Conservation (phyloP, 2,329 filamentous ascomycete genomes). For the Fusarium sp. region DNA sequence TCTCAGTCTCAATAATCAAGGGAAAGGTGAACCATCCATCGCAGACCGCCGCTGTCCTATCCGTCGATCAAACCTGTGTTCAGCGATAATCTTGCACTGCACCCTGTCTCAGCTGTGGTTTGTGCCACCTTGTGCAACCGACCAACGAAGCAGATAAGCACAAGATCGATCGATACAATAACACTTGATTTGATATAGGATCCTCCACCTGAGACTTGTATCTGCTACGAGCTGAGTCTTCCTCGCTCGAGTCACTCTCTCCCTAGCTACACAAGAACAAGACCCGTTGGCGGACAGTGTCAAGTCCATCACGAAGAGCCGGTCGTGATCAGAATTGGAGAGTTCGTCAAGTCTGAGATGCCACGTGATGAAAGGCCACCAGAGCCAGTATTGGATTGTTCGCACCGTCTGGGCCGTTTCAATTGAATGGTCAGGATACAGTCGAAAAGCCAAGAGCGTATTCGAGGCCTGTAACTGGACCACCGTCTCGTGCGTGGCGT, state of each 20-base stretch:
- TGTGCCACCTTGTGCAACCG: conserved; percentile 17
- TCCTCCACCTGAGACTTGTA: conserved; percentile 2
- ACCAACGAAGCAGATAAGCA: conserved; percentile 20
- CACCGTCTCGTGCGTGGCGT: conserved; percentile 25
- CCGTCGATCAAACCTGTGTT: neutral
- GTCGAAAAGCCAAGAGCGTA: conserved; percentile 5
- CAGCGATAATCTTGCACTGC: conserved; percentile 1
- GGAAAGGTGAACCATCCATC: neutral
- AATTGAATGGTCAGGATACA: conserved; percentile 1
- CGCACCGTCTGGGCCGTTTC: conserved; percentile 9
- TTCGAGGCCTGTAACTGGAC: conserved; percentile 27
- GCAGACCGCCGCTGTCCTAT: conserved; percentile 2
- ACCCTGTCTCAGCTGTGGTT: conserved; percentile 29
- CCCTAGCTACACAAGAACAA: conserved; percentile 23
- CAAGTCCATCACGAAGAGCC: neutral
- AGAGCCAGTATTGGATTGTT: neutral
- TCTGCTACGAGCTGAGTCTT: conserved; percentile 1
- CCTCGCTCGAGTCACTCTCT: conserved; percentile 24
- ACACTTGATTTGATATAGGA: conserved; percentile 4
- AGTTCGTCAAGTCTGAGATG: neutral
- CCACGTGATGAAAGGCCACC: neutral
- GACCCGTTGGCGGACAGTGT: conserved; percentile 11
- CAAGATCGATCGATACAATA: conserved; percentile 33
- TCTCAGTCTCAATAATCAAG: neutral
- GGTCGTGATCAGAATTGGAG: neutral